Evolutionary conservation across 768 basidiomycete species (phyloP), one percentile per base, ranked within the genome.

Genomic region (Steccherinum ochraceum): DNA sequence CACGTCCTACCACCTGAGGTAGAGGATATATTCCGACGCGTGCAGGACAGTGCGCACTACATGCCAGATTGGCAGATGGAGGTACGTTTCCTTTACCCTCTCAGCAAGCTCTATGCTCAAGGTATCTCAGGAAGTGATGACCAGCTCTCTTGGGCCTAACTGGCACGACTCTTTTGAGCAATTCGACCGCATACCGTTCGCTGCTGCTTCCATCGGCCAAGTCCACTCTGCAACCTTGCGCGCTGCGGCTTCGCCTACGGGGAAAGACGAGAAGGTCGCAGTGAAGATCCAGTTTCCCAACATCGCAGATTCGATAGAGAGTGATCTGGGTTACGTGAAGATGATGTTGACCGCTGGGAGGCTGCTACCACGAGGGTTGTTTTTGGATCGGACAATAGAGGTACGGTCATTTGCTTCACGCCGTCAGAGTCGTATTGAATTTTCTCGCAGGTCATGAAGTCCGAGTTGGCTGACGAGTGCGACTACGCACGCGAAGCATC

Each of bases 21-120:
- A 2, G 93, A 97, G 61, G 77, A 80, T 49, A 86, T 99, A 24
- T 84, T 99, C 58, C 80, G 92, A 46, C 74, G 86, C 24, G 94
- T 99, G 0, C 95, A 98, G 63, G 90, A 95, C 57, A 83, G 86
- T 58, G 95, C 95, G 1, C 92, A 99, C 66, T 97, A 97, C 64
- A 99, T 99, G 95, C 95, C 95, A 0, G 87, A 95, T 58, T 94
- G 89, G 88, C 95, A 99, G 64, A 88, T 97, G 84, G 89, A 94
- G 80, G 94, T 91, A 13, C 18, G 68, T 62, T 3, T 4, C 4
- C 23, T 10, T 25, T 16, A n/a, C n/a, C n/a, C n/a, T n/a, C n/a
- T n/a, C n/a, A n/a, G 30, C 16, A 19, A 40, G 39, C 13, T 20
- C 49, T 25, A 52, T 43, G 10, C 46, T n/a, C 54, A n/a, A n/a